Evolutionary conservation across 306 rosid species (phyloP).

Genomic region (Hippophae tibetana): DNA sequence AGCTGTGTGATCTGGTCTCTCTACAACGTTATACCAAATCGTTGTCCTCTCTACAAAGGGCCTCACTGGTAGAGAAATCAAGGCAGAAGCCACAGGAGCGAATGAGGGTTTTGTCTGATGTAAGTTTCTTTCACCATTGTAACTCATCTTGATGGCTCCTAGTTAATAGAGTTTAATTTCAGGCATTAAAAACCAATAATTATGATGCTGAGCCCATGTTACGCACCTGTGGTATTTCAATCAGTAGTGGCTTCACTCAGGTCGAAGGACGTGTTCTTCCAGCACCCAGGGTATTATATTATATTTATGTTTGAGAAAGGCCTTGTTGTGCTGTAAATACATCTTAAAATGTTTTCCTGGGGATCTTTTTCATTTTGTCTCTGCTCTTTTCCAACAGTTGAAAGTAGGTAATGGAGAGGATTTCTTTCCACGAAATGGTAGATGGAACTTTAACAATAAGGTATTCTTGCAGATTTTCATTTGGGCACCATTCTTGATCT

Average conservation of each 20-base stretch:
- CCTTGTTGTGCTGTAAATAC: neutral
- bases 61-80: slow-evolving; percentile 82
- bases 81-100: slow-evolving; percentile 91
- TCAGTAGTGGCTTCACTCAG: slow-evolving; percentile 42
- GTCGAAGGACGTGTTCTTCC: slow-evolving; percentile 84
- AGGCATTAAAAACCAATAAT: slow-evolving; percentile 58
- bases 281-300: slow-evolving; percentile 58
- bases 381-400: slow-evolving; percentile 28
- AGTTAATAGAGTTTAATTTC: slow-evolving; percentile 4
- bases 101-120: slow-evolving; percentile 63
- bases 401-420: slow-evolving; percentile 81
- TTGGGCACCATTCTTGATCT: neutral
- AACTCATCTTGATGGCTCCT: neutral
- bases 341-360: neutral
- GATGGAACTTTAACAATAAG: slow-evolving; percentile 91
- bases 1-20: slow-evolving; percentile 76
- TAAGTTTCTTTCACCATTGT: slow-evolving; percentile 17
- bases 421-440: slow-evolving; percentile 73
- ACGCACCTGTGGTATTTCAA: slow-evolving; percentile 49
- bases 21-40: slow-evolving; percentile 84
- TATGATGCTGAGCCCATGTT: slow-evolving; percentile 77
- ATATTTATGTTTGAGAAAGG: neutral
- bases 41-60: slow-evolving; percentile 62
- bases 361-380: neutral
- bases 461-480: slow-evolving; percentile 17